phyloP scores from a whole-genome alignment of 2,329 filamentous ascomycete species.

The Trichoderma atroviride region DNA sequence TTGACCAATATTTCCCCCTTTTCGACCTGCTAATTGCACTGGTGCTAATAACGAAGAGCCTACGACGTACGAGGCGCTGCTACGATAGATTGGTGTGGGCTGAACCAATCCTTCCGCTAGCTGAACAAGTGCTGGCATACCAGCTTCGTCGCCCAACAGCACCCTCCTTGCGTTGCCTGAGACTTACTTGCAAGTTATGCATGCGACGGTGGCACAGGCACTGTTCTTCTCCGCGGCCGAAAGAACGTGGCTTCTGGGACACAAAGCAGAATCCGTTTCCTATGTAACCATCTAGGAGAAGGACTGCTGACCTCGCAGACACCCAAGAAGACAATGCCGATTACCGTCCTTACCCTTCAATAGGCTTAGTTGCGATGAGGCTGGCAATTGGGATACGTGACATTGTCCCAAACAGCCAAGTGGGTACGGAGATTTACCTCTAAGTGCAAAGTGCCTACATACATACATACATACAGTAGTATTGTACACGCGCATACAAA shows the following conservation, averaged over 20 bases:
- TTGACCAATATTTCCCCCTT: neutral
- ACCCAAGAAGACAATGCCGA: conserved; percentile 14
- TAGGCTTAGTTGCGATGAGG: conserved; percentile 13
- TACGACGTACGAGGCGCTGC: neutral
- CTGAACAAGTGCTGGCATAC: neutral
- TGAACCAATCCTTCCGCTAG: conserved; percentile 11
- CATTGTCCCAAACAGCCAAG: conserved; percentile 6
- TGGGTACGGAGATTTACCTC: conserved; percentile 23
- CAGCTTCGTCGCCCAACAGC: neutral
- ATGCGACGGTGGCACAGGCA: neutral
- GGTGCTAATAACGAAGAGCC: neutral
- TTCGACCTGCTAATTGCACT: neutral
- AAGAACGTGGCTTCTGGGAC: neutral
- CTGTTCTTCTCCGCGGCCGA: neutral
- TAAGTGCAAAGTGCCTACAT: conserved; percentile 9
- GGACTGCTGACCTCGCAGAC: neutral
- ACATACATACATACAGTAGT: neutral
- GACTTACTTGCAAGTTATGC: neutral
- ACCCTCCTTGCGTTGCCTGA: neutral
- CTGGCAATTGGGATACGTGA: conserved; percentile 16
- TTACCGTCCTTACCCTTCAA: neutral
- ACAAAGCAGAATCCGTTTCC: neutral
- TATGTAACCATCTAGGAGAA: neutral
- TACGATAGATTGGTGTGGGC: conserved; percentile 4
- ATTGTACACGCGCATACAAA: neutral